Conservation (phyloP, 2,329 filamentous ascomycete genomes). For the Phialocephala sp. region DNA sequence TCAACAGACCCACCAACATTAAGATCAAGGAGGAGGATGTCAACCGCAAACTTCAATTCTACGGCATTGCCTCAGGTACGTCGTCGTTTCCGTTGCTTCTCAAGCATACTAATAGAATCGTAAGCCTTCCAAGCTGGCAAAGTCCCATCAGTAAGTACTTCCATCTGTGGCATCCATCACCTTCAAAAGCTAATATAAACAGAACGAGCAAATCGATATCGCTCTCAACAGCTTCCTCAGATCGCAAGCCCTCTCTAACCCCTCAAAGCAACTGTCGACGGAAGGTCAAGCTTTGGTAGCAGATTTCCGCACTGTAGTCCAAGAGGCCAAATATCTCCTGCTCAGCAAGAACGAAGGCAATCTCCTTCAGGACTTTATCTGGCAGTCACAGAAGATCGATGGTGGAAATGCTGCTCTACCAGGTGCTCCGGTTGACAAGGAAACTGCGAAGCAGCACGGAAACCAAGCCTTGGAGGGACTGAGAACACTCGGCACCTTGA, state of each 20-base stretch:
- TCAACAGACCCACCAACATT: slow-evolving; percentile 41
- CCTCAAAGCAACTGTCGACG: slow-evolving; percentile 76
- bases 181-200: slow-evolving; percentile 21
- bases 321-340: slow-evolving; percentile 82
- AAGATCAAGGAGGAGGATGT: slow-evolving; percentile 60
- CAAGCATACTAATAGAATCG: slow-evolving; percentile 15
- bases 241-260: slow-evolving; percentile 71
- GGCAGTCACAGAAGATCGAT: slow-evolving; percentile 82
- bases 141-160: slow-evolving; percentile 67
- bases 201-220: slow-evolving; percentile 81
- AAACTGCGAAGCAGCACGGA: slow-evolving; percentile 80
- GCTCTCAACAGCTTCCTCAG: slow-evolving; percentile 87
- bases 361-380: slow-evolving; percentile 94
- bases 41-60: slow-evolving; percentile 92
- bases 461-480: slow-evolving; percentile 84
- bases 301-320: slow-evolving; percentile 80
- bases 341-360: slow-evolving; percentile 96
- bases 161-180: neutral
- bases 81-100: neutral
- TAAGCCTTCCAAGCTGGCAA: slow-evolving; percentile 86
- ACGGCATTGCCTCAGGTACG: slow-evolving; percentile 79
- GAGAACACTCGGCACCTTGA: slow-evolving; percentile 82
- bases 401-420: slow-evolving; percentile 66
- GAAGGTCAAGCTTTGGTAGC: slow-evolving; percentile 82
- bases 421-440: slow-evolving; percentile 73